Evolutionary conservation across 2,329 filamentous ascomycete species (phyloP).

Genomic region (Aureobasidium musti): DNA sequence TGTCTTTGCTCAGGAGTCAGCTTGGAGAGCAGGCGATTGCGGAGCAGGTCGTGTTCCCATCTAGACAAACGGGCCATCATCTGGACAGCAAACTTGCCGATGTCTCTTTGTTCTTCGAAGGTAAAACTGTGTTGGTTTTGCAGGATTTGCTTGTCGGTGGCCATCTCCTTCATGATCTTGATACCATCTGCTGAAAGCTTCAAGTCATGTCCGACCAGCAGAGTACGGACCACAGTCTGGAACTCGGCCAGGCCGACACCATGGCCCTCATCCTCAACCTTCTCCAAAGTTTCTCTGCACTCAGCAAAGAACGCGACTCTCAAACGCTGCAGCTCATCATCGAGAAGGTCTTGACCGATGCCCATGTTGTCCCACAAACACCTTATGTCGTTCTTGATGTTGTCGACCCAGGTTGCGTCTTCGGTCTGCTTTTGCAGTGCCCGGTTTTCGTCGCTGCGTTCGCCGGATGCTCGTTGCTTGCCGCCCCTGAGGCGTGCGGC

Average conservation of each 20-base stretch:
- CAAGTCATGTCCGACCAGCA: background rate
- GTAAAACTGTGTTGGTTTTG: background rate
- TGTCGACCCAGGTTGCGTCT: background rate
- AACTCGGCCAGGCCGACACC: background rate
- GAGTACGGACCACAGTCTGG: background rate
- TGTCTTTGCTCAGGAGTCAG: background rate
- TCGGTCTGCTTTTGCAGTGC: background rate
- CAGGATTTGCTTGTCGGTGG: constrained; percentile 11
- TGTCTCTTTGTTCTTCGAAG: constrained; percentile 7
- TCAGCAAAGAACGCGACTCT: background rate
- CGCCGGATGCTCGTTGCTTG: background rate
- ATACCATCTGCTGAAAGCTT: background rate
- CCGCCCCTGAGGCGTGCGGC: background rate
- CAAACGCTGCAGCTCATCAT: background rate
- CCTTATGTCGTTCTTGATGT: constrained; percentile 1
- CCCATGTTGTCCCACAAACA: constrained; percentile 16
- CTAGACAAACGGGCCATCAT: background rate
- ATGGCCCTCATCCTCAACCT: background rate
- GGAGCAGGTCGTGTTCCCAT: background rate
- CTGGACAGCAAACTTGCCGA: background rate
- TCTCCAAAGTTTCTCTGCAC: background rate
- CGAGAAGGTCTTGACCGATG: background rate
- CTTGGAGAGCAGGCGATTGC: background rate
- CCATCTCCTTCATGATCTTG: constrained; percentile 15
- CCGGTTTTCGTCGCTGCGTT: background rate